These are phyloP conservation scores for Taiozyma onychis DNA, from an alignment of 1,139 yeast species.

Conservation along the genomic window DNA sequence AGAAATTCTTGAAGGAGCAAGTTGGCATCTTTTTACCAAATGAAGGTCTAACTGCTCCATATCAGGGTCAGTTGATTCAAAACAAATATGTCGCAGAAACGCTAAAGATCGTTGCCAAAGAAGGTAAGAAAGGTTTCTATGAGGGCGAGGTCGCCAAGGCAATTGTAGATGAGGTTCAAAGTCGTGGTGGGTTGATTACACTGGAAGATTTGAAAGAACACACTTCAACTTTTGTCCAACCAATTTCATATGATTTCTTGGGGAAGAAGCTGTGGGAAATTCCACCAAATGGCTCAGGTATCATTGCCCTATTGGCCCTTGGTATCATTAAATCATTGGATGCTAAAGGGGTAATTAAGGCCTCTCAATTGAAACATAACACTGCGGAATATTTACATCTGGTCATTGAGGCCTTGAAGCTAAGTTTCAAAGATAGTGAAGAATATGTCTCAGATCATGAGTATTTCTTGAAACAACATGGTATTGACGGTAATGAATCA, in stretches of 20 bases:
- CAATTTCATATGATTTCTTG: constrained; percentile 45
- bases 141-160: constrained; percentile 62
- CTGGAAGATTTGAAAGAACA: constrained; percentile 52
- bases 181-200: constrained; percentile 51
- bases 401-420: constrained; percentile 62
- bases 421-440: constrained; percentile 74
- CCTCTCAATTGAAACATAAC: constrained; percentile 51
- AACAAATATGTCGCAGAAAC: constrained; percentile 53
- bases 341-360: constrained; percentile 38
- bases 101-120: constrained; percentile 43
- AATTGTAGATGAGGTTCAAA: constrained; percentile 48
- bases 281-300: constrained; percentile 81
- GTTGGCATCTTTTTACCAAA: constrained; percentile 34
- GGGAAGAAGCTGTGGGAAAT: constrained; percentile 61
- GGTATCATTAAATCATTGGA: constrained; percentile 60
- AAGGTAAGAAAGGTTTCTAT: constrained; percentile 65
- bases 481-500: constrained; percentile 17
- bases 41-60: constrained; percentile 39
- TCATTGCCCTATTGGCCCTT: constrained; percentile 63
- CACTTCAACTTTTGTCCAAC: constrained; percentile 55
- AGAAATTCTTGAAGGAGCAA: constrained; percentile 27
- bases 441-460: constrained; percentile 63
- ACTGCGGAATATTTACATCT: constrained; percentile 68
- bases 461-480: constrained; percentile 26
- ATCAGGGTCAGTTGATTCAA: constrained; percentile 52